Base-by-base conservation (phyloP, 179 eudicot genomes). In the Nepenthes alata region DNA sequence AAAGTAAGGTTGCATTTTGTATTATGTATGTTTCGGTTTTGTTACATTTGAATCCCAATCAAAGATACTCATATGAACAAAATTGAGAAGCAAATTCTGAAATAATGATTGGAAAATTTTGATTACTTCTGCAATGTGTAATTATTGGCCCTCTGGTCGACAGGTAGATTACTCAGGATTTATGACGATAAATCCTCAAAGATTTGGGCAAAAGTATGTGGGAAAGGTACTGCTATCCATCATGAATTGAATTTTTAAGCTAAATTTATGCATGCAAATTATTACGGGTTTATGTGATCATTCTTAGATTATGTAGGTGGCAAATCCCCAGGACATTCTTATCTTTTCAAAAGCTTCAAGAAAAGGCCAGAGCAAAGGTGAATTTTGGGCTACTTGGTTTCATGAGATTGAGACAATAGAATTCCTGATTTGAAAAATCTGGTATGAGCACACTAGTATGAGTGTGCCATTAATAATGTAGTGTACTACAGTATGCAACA, bases 121-220 rank as follows among this genome's bases (percentile, higher is more conserved):
- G 25, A 25, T 25, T 25, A 25, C 25, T 25, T 25, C 39, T 34
- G 49, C 48, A 37, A 4, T 44, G 16, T 48, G 65, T 15, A 64
- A 39, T 47, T 50, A 47, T 37, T 35, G 36, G 37, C 38, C 11
- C 53, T 65, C 65, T 69, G 65, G 65, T 78, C 71, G 71, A 51
- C 75, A 94, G 99, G 97, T 94, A 55, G 99, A 94, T 72, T 94
- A 87, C 68, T 94, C 99, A 25, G 99, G 99, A 54, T 90, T 85
- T 72, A 94, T 84, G 95, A 94, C 97, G 8, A 90, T 94, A 79
- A 94, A 90, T 84, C 97, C 99, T 55, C 99, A 94, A 77, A 85
- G 95, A 68, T 94, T 94, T 74, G 97, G 97, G 57, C 97, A 90
- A 72, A 94, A 94, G 72, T 90, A 90, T 67, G 99, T 94, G 35